Base-by-base conservation (phyloP, 2,329 filamentous ascomycete genomes). In the Colletotrichum gigasporum region DNA sequence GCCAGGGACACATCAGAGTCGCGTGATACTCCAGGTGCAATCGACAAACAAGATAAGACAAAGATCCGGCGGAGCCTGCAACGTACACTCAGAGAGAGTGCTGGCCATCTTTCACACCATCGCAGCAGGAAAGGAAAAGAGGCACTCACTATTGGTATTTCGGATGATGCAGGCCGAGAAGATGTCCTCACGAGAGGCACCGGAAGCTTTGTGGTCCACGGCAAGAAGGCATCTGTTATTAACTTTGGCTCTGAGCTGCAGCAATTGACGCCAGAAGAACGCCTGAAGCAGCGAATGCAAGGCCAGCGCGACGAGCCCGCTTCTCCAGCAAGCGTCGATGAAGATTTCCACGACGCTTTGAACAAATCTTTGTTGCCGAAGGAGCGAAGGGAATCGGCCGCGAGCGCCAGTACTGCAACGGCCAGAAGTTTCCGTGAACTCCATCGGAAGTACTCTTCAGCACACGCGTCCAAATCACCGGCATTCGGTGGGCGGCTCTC, bases 201-300 rank as follows among this genome's bases (percentile, higher is more conserved):
- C 11, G 93, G 93, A 5, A 97, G 93, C 71, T 99, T 99, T 76
- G 97, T 96, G 4, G 90, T 99, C 4, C 96, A 99, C 73, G 95
- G 96, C 65, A 99, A 98, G 82, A 98, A 99, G 78, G 96, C 96
- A 3, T 97, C 94, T 1, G 92, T 99, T 59, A 93, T 99, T 69
- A 96, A 93, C n/a, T 96, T 99, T 74, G 94, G 94, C 8, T 89
- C 90, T n/a, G 95, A 97, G 70, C 90, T 97, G 81, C 90, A 95
- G 71, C 90, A 86, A 63, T 87, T 94, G 78, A 85, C 90, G 1
- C 85, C 88, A 0, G 92, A 95, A 65, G 91, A 94, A 71, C 88
- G 90, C 35, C 79, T 93, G 41, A 87, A 89, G 61, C 81, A 90
- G 50, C 85, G 89, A 57, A 91, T 86, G 68, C 78, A 80, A 42